Base-by-base conservation (phyloP, 495 filamentous ascomycete genomes). In the Penicillium taxi region DNA sequence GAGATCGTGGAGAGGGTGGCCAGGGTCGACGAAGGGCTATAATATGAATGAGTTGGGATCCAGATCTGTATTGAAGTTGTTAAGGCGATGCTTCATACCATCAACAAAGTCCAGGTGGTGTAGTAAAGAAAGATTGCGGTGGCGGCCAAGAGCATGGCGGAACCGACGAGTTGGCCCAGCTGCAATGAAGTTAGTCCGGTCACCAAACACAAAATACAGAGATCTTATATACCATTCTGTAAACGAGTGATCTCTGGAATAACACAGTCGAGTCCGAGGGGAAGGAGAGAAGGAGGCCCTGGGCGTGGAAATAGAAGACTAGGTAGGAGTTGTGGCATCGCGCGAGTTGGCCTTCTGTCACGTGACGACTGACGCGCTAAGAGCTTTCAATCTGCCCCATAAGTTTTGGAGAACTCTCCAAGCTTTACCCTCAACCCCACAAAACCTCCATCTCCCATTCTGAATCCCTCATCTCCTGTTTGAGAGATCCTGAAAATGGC, bases 41-140 rank as follows among this genome's bases (percentile, higher is more conserved):
- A 14, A 15, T 5, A 26, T 16, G 3, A 23, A 20, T 12, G 13
- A 23, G 20, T 24, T 19, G 22, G 19, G 3, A 21, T 13, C 8
- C 8, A 14, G 15, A 19, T 26, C 8, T 9, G 20, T 25, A 16
- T 35, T 4, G 11, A 1, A 2, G 1, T 5, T 9, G 27, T 12
- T 5, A 18, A 21, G 12, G 29, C 28, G 14, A 43, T 25, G 23
- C 22, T n/a, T n/a, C 53, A 41, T 75, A 95, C 91, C 84, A 99
- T 96, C 36, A 96, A 73, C 37, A 99, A 69, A 3, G 91, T 96
- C 91, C 91, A 99, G 52, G 94, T 77, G 12, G 88, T 93, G 67
- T 99, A 99, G 74, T 99, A 99, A 44, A 94, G 78, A 64, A 99
- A 99, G 66, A 99, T 86, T 60, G 82, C 78, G 47, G 88, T 82